Evolutionary conservation across 441 rosid genomes (phyloP), one percentile per base, ranked within the genome.

Genomic region (Pelargonium citronellum): DNA sequence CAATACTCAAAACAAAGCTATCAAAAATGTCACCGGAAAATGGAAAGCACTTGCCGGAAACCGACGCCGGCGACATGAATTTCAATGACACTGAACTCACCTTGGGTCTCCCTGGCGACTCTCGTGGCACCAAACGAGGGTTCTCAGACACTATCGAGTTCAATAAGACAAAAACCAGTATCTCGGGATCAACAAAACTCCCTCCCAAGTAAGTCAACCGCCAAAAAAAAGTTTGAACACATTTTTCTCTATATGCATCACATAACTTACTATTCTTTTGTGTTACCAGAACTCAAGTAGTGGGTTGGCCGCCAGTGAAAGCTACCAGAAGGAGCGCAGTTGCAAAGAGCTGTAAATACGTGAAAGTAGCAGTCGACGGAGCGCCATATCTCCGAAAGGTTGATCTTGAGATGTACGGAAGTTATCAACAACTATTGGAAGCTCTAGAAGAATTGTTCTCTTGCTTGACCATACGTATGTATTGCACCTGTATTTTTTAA

Each of bases 231-330:
- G 0, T 37, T 37, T 5, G 0, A 37, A 37, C 41, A 37, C 41
- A 37, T 37, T 37, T 37, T 37, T 37, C 39, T 37, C 41, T 37
- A 6, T 37, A 37, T 37, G 41, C 41, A 37, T 37, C 41, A 5
- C 7, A 37, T 37, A 37, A 5, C 41, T 34, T 37, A 37, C 0
- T 37, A 5, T 37, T 7, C 0, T 37, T 37, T 37, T 30, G 1
- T 3, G 55, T 12, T 49, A 13, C 2, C 8, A 57, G 63, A 24
- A 7, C 11, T 7, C 63, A 57, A 57, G 86, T 82, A 55, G 87
- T 85, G 68, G 95, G 94, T 61, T 91, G 96, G 94, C 96, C 96
- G 34, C 96, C 96, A 78, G 87, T 89, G 82, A 79, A 85, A 64
- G 71, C 75, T 4, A 73, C 43, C 17, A 53, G 91, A 77, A 83